These are phyloP conservation scores for Psilocybe cubensis DNA, from an alignment of 768 basidiomycete species.

Conservation along the genomic window DNA sequence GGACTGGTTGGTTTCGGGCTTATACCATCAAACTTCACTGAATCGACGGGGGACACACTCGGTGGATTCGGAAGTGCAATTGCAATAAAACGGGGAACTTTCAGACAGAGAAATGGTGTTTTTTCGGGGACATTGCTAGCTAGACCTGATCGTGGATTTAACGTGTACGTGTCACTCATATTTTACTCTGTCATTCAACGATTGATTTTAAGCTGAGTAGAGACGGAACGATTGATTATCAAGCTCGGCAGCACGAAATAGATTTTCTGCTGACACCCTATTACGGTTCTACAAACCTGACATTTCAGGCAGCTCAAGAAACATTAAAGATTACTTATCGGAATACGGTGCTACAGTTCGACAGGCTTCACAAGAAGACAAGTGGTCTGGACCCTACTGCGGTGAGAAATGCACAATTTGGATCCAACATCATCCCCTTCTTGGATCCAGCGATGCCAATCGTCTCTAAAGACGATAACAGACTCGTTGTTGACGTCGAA, in stretches of 20 bases:
- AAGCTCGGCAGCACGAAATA: conserved; percentile 64
- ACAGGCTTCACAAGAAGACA: conserved; percentile 47
- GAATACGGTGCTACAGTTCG: conserved; percentile 43
- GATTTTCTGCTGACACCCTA: conserved; percentile 64
- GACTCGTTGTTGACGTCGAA: conserved; percentile 59
- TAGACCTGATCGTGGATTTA: conserved; percentile 65
- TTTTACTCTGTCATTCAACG: neutral
- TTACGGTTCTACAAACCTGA: conserved; percentile 45
- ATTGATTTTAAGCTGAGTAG: conserved; percentile 25
- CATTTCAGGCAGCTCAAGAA: conserved; percentile 50
- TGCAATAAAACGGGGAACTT: conserved; percentile 43
- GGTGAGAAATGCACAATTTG: conserved; percentile 44
- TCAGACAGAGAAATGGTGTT: conserved; percentile 31
- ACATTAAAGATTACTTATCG: conserved; percentile 56
- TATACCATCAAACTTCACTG: conserved; percentile 59
- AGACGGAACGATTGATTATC: conserved; percentile 59
- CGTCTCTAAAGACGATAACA: conserved; percentile 42
- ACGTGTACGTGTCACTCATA: conserved; percentile 43
- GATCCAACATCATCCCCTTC: conserved; percentile 30
- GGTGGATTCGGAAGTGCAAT: conserved; percentile 70
- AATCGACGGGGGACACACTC: conserved; percentile 60
- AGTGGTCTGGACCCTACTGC: conserved; percentile 56
- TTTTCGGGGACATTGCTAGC: conserved; percentile 56
- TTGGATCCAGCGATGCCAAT: conserved; percentile 52
- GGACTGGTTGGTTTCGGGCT: conserved; percentile 65